These are phyloP conservation scores for Populus deltoides DNA, from an alignment of 345 rosid genomes.

Conservation along the genomic window DNA sequence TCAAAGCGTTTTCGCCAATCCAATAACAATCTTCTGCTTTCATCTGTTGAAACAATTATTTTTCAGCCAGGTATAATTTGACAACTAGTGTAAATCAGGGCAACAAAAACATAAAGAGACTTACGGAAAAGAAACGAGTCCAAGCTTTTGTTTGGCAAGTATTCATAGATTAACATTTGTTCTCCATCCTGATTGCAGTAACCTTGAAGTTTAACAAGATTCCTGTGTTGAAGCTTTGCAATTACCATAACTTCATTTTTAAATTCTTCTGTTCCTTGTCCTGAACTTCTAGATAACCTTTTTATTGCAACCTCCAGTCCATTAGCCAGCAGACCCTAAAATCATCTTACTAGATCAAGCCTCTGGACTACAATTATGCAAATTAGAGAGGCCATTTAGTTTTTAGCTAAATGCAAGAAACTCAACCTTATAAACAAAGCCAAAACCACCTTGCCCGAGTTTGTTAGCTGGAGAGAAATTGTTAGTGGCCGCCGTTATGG, in stretches of 20 bases:
- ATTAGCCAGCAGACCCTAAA: not conserved
- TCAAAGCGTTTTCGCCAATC: constrained; percentile 55
- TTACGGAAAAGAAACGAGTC: constrained; percentile 65
- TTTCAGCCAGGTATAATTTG: not conserved
- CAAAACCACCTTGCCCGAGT: constrained; percentile 18
- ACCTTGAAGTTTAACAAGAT: not conserved
- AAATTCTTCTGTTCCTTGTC: not conserved
- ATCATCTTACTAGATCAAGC: not conserved
- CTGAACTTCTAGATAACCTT: constrained; percentile 3
- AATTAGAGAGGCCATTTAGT: no score
- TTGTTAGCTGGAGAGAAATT: constrained; percentile 9
- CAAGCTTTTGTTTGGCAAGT: constrained; percentile 39
- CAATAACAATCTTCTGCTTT: constrained; percentile 26
- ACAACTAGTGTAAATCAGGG: not conserved
- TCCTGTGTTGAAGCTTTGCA: no score
- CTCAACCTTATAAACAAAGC: constrained; percentile 14
- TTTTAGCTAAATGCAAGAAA: not conserved
- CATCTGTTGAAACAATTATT: constrained; percentile 23
- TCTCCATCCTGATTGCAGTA: constrained; percentile 44
- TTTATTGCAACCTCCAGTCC: constrained; percentile 10
- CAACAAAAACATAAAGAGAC: not conserved
- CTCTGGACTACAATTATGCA: no score
- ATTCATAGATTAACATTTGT: constrained; percentile 73
- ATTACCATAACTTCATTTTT: no score
- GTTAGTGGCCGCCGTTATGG: constrained; percentile 8